Base-by-base conservation (phyloP, 192 early-diverging fungal genomes). In the Coemansia sp. region DNA sequence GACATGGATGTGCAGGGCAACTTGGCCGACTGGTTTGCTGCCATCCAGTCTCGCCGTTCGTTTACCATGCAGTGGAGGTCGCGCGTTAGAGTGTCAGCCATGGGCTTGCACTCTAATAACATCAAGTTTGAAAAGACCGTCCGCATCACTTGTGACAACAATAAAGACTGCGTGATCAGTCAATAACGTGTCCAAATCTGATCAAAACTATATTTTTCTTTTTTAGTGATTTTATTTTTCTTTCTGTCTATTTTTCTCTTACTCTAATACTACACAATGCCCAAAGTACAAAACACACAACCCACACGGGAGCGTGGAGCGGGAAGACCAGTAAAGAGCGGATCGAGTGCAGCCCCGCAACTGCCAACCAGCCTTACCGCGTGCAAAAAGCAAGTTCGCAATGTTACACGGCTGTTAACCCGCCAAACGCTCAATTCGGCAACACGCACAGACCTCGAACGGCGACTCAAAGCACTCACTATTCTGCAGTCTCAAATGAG, bases 61-160 rank as follows among this genome's bases (percentile, higher is more conserved):
- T 72, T 79, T 31, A 73, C 76, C 1, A 79, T 79, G 76, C 62
- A 68, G 54, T 79, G 76, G 76, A 61, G 52, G 43, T 79, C 76
- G 38, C 59, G 50, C 12, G 76, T 73, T 49, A 62, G 59, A 26
- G 59, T 73, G 19, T 69, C 76, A 0, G 76, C 71, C 12, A 58
- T 79, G 57, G 76, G 76, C 8, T 37, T 79, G 49, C 76, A 73
- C 47, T 59, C 76, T 10, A 69, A 51, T 23, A 48, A 79, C 35
- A 51, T 79, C 60, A 57, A 35, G 61, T 79, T 79, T 63, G 76
- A 79, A 58, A 79, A 79, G 57, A 56, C 57, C 10, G 76, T 79
- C 26, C 59, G 45, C 38, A 61, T 79, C n/a, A 21, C 62, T 12
- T 79, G 76, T 51, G 63, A 41, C 26, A 37, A 59, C 17, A 29